phyloP scores from a whole-genome alignment of 2,329 filamentous ascomycete genomes.

The Aquanectria penicillioides region DNA sequence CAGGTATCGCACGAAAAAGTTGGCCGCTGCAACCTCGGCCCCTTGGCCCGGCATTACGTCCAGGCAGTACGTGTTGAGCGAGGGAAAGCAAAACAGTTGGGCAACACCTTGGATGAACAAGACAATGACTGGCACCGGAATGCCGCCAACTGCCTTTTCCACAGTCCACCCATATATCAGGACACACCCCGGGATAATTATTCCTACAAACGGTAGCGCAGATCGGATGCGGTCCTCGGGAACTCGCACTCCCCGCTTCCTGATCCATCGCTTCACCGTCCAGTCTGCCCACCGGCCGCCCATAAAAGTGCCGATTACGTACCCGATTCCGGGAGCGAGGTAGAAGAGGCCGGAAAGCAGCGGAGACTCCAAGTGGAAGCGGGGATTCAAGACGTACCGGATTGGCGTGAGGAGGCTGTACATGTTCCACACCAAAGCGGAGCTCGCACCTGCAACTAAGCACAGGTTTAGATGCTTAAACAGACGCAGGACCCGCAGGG shows the following conservation, averaged over 20 bases:
- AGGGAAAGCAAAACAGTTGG: slow-evolving; percentile 80
- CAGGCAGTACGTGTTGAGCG: slow-evolving; percentile 82
- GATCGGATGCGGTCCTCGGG: slow-evolving; percentile 75
- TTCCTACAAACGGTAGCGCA: slow-evolving; percentile 65
- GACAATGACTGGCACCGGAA: slow-evolving; percentile 72
- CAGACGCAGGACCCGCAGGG: slow-evolving; percentile 69
- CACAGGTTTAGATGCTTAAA: slow-evolving; percentile 77
- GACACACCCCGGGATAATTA: slow-evolving; percentile 70
- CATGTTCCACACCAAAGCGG: slow-evolving; percentile 79
- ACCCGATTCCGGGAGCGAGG: slow-evolving; percentile 77
- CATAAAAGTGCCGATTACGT: slow-evolving; percentile 74
- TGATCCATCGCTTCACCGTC: slow-evolving; percentile 72
- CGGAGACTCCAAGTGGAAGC: slow-evolving; percentile 74
- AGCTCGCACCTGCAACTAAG: slow-evolving; percentile 66
- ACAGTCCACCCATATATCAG: slow-evolving; percentile 69
- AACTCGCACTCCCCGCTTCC: slow-evolving; percentile 67
- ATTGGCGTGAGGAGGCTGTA: slow-evolving; percentile 70
- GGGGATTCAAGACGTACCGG: slow-evolving; percentile 78
- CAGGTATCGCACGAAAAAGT: slow-evolving; percentile 82
- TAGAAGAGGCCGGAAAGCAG: slow-evolving; percentile 79
- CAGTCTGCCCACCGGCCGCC: slow-evolving; percentile 77
- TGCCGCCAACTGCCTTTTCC: slow-evolving; percentile 60
- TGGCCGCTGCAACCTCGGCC: slow-evolving; percentile 81
- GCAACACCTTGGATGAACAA: slow-evolving; percentile 81
- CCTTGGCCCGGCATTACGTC: slow-evolving; percentile 78